Evolutionary conservation across 192 early-diverging fungal species (phyloP).

Genomic region (Mortierella alpina): DNA sequence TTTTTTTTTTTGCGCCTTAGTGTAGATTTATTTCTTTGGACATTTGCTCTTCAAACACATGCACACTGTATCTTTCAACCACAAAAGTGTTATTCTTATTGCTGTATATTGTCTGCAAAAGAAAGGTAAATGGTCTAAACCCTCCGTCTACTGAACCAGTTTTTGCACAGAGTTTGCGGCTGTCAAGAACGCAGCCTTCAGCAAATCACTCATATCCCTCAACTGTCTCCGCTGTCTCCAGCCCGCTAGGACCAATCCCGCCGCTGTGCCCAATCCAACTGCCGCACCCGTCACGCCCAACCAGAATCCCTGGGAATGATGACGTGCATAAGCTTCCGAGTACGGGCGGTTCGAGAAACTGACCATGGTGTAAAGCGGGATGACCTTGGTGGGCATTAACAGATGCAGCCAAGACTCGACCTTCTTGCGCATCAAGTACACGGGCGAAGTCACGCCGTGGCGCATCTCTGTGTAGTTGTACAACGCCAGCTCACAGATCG

Average conservation of each 20-base stretch:
- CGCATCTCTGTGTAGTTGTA: constrained; percentile 98
- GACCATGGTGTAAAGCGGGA: constrained; percentile 97
- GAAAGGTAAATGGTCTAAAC: no score
- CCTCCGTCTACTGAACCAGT: constrained; percentile 19
- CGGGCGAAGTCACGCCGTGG: constrained; percentile 76
- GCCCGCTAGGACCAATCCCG: constrained; percentile 26
- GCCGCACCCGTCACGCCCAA: constrained; percentile 45
- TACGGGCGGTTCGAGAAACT: constrained; percentile 92
- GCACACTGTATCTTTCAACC: no score
- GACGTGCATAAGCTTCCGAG: constrained; percentile 68
- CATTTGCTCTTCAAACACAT: no score
- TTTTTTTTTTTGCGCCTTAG: no score
- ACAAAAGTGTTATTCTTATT: no score
- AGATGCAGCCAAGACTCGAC: constrained; percentile 83
- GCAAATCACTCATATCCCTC: constrained; percentile 14
- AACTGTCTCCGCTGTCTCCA: constrained; percentile 37
- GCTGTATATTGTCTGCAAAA: no score
- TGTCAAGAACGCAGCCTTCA: constrained; percentile 32
- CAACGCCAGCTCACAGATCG: constrained; percentile 94
- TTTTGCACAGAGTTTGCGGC: constrained; percentile 33
- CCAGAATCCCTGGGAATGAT: constrained; percentile 65
- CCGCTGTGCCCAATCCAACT: constrained; percentile 32
- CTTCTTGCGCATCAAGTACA: constrained; percentile 81
- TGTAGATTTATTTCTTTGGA: no score
- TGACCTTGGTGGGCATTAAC: constrained; percentile 74